Percentiles rank a stretch among this genome's conserved stretches.
Conservation (phyloP, 1,139 yeast genomes). For the Yamadazyma epiphylla region DNA sequence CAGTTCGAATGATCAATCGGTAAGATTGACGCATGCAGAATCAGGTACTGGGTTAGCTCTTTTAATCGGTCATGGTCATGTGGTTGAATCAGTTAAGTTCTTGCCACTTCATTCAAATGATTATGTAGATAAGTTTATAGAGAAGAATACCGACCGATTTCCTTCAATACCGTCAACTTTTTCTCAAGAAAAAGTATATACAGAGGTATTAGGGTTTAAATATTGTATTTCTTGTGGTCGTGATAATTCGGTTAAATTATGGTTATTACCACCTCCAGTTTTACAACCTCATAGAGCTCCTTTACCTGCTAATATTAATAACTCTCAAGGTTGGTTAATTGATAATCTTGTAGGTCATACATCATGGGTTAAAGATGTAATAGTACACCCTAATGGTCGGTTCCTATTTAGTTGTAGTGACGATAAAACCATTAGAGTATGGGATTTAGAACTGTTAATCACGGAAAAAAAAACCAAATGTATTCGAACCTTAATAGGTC, state of each 20-base stretch:
- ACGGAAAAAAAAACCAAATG: constrained; percentile 39
- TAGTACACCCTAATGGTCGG: constrained; percentile 73
- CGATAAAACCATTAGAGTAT: constrained; percentile 69
- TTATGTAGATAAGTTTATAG: constrained; percentile 48
- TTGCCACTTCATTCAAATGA: constrained; percentile 53
- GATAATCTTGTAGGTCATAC: constrained; percentile 66
- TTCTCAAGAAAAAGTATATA: constrained; percentile 23
- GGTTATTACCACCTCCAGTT: constrained; percentile 70
- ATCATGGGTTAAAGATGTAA: constrained; percentile 78
- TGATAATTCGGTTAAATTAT: constrained; percentile 70
- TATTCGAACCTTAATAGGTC: constrained; percentile 53
- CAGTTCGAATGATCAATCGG: constrained; percentile 79
- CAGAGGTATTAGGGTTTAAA: constrained; percentile 49
- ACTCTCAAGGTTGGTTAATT: constrained; percentile 61
- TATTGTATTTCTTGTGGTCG: constrained; percentile 79
- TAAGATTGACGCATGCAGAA: constrained; percentile 59
- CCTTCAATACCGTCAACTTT: constrained; percentile 34
- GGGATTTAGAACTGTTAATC: constrained; percentile 66
- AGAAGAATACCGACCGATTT: constrained; percentile 26
- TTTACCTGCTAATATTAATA: constrained; percentile 43
- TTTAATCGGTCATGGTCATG: constrained; percentile 79
- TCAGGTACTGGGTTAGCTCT: constrained; percentile 68
- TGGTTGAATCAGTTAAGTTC: constrained; percentile 69
- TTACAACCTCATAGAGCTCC: constrained; percentile 54
- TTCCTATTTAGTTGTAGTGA: constrained; percentile 73